These are phyloP conservation scores for Aspergillus pseudonomiae DNA, from an alignment of 2,329 filamentous ascomycete genomes.

Conservation along the genomic window DNA sequence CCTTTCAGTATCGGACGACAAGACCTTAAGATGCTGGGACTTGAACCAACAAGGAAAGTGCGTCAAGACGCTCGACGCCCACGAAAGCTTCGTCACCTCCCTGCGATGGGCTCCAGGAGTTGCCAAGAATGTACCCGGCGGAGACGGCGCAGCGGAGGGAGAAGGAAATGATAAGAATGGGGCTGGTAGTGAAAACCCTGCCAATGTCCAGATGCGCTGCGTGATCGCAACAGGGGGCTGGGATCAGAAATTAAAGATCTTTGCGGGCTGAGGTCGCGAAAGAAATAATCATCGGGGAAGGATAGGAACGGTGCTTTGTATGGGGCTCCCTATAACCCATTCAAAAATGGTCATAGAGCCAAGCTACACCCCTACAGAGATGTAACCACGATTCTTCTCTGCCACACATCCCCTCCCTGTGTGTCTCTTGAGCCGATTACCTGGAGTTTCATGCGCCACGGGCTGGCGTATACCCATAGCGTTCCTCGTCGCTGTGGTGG, in stretches of 20 bases:
- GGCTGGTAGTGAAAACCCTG: neutral
- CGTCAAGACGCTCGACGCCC: slow-evolving; percentile 76
- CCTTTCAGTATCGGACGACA: slow-evolving; percentile 82
- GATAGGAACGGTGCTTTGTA: neutral
- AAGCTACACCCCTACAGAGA: neutral
- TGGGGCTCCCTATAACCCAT: slow-evolving; percentile 6
- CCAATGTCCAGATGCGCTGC: slow-evolving; percentile 68
- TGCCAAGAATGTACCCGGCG: slow-evolving; percentile 57
- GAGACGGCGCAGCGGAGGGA: slow-evolving; percentile 17
- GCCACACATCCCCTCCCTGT: neutral
- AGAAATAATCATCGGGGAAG: neutral
- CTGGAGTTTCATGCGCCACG: neutral
- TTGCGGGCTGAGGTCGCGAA: slow-evolving; percentile 52
- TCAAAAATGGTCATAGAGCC: slow-evolving; percentile 7
- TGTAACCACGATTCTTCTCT: neutral
- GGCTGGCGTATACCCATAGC: neutral
- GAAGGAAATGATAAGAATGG: slow-evolving; percentile 13
- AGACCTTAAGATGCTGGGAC: slow-evolving; percentile 90
- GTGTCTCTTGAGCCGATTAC: neutral
- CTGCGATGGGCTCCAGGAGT: slow-evolving; percentile 82
- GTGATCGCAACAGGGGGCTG: slow-evolving; percentile 85
- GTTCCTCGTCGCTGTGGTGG: neutral
- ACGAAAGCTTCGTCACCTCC: slow-evolving; percentile 81
- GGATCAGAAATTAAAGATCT: slow-evolving; percentile 77
- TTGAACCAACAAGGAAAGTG: slow-evolving; percentile 84